Conservation (phyloP, 768 basidiomycete species). For the Mrakia gelida region DNA sequence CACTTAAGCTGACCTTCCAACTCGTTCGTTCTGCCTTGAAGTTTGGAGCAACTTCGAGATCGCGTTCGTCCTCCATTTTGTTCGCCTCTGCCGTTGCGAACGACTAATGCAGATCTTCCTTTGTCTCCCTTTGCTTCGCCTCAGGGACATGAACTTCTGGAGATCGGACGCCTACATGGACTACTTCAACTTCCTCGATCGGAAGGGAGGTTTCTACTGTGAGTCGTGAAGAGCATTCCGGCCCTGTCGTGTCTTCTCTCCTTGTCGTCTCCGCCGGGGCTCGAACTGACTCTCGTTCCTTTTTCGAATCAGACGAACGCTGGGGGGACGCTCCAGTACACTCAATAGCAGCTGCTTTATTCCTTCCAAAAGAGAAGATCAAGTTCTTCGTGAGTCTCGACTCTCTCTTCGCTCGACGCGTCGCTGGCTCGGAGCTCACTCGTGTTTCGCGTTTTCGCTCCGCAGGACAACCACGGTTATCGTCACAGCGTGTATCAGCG, state of each 20-base stretch:
- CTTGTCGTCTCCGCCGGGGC: not conserved
- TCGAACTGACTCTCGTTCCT: not conserved
- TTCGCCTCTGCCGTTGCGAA: no score
- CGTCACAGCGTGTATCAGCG: not conserved
- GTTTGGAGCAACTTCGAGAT: conserved; percentile 97
- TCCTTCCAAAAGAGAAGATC: conserved; percentile 62
- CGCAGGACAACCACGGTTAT: conserved; percentile 25
- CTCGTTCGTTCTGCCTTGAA: no score
- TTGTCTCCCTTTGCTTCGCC: no score
- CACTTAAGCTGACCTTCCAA: no score
- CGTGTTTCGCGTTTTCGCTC: not conserved
- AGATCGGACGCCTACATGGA: conserved; percentile 73
- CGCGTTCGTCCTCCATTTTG: no score
- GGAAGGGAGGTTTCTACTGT: conserved; percentile 3
- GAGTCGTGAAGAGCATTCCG: not conserved
- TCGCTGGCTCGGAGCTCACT: not conserved
- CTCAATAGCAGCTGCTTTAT: conserved; percentile 82
- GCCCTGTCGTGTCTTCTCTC: not conserved
- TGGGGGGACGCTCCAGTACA: conserved; percentile 84
- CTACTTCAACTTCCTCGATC: conserved; percentile 54
- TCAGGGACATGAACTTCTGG: conserved; percentile 64
- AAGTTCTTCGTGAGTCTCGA: conserved; percentile 20
- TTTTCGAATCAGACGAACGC: conserved; percentile 64
- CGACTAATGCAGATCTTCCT: no score
- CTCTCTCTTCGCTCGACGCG: not conserved